Evolutionary conservation across 2,329 filamentous ascomycete genomes (phyloP).

Genomic region (Ascochyta rabiei): DNA sequence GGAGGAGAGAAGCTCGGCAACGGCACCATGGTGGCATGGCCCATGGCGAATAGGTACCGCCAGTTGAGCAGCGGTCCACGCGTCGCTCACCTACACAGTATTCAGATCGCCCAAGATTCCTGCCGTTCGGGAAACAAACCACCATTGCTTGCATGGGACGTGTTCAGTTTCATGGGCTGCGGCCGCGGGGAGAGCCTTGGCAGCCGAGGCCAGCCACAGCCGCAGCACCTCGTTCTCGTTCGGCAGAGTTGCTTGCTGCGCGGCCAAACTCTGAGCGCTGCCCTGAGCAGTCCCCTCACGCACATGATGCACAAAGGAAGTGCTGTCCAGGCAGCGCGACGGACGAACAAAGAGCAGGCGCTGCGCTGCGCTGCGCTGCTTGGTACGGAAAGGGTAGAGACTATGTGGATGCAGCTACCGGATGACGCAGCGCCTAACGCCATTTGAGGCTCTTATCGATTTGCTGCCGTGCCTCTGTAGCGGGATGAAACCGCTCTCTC

Average conservation of each 20-base stretch:
- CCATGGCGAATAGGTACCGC: background rate
- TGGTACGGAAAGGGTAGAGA: background rate
- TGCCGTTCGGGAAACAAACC: conserved; percentile 7
- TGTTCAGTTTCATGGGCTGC: conserved; percentile 15
- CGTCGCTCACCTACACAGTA: no score
- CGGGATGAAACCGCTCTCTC: conserved; percentile 20
- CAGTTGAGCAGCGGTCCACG: conserved; percentile 3
- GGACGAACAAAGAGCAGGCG: conserved; percentile 2
- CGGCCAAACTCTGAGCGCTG: conserved; percentile 1
- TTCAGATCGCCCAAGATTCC: background rate
- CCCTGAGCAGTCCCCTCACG: background rate
- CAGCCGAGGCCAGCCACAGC: conserved; percentile 15
- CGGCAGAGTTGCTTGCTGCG: conserved; percentile 13
- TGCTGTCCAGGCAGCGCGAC: background rate
- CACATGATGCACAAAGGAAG: background rate
- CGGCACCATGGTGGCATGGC: conserved; percentile 2
- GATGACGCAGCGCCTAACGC: conserved; percentile 17
- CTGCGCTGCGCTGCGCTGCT: background rate
- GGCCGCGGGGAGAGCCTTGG: conserved; percentile 10
- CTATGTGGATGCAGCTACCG: conserved; percentile 5
- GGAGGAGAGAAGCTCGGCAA: conserved; percentile 11
- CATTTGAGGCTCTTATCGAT: conserved; percentile 31
- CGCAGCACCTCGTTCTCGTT: conserved; percentile 15
- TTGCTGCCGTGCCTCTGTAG: conserved; percentile 20
- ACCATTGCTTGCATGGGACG: conserved; percentile 1